Conservation (phyloP, 768 basidiomycete species). For the Mycena haematopus region DNA sequence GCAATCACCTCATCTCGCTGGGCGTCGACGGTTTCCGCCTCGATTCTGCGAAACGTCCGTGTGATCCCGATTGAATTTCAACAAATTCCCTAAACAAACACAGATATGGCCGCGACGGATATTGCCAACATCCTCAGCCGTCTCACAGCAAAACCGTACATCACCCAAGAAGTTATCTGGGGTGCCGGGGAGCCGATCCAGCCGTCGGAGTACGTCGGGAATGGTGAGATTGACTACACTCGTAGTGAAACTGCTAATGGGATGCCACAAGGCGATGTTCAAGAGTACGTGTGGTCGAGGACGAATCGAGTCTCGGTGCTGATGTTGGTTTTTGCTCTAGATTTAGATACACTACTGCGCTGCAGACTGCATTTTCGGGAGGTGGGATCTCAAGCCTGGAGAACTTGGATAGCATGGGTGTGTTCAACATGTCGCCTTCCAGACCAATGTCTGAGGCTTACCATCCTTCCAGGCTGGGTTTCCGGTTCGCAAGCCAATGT, state of each 20-base stretch:
- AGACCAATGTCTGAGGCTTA: no score
- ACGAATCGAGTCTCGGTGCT: neutral
- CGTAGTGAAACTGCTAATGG: neutral
- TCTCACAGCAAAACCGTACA: slow-evolving; percentile 52
- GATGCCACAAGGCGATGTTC: slow-evolving; percentile 56
- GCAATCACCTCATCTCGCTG: slow-evolving; percentile 64
- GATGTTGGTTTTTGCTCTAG: slow-evolving; percentile 33
- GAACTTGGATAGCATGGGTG: slow-evolving; percentile 58
- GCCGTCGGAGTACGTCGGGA: slow-evolving; percentile 61
- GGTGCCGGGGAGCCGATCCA: slow-evolving; percentile 57
- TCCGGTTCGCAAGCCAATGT: slow-evolving; percentile 59
- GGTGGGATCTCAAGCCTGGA: slow-evolving; percentile 58
- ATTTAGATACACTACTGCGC: slow-evolving; percentile 64
- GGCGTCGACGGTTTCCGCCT: slow-evolving; percentile 68
- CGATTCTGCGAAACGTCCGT: slow-evolving; percentile 69
- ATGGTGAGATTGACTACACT: slow-evolving; percentile 40
- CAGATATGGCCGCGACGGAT: slow-evolving; percentile 62
- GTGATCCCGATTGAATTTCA: neutral
- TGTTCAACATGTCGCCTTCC: neutral
- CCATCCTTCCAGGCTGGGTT: slow-evolving; percentile 57
- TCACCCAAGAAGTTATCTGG: slow-evolving; percentile 70
- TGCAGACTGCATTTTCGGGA: slow-evolving; percentile 58
- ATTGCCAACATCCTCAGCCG: slow-evolving; percentile 59
- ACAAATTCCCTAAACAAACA: neutral
- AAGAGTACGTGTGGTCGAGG: slow-evolving; percentile 52